phyloP scores from a whole-genome alignment of 495 filamentous ascomycete species.

The Lophiotrema nucula region DNA sequence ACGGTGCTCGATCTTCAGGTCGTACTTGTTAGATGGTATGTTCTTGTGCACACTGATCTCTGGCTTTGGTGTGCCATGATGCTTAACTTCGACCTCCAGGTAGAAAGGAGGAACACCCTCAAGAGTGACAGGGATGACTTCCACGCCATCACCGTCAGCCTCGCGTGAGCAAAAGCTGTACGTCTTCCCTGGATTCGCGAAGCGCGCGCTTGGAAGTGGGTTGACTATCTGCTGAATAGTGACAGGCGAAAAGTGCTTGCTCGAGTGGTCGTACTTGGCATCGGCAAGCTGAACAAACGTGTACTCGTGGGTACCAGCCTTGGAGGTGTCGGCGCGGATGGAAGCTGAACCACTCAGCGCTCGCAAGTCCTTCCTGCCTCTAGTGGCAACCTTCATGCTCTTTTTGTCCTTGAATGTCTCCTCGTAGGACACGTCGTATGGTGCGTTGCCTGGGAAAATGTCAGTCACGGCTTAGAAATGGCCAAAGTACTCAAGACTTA shows the following conservation, averaged over 20 bases:
- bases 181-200: slow-evolving; percentile 83
- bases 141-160: slow-evolving; percentile 68
- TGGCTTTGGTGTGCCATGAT: slow-evolving; percentile 73
- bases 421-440: slow-evolving; percentile 80
- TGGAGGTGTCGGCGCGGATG: slow-evolving; percentile 77
- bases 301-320: slow-evolving; percentile 81
- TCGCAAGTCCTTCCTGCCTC: slow-evolving; percentile 64
- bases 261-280: slow-evolving; percentile 73
- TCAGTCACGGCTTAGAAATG: no score
- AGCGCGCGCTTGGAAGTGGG: slow-evolving; percentile 72
- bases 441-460: slow-evolving; percentile 59
- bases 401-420: slow-evolving; percentile 63
- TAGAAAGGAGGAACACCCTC: slow-evolving; percentile 84
- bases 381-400: slow-evolving; percentile 52
- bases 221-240: slow-evolving; percentile 78
- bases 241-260: slow-evolving; percentile 60
- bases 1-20: slow-evolving; percentile 77
- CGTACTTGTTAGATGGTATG: slow-evolving; percentile 69
- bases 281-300: slow-evolving; percentile 78
- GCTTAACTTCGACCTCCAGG: slow-evolving; percentile 87
- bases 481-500: no score
- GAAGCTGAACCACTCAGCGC: slow-evolving; percentile 68
- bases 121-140: slow-evolving; percentile 80
- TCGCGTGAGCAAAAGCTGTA: slow-evolving; percentile 93
- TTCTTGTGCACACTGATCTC: slow-evolving; percentile 76